Evolutionary conservation across 352 stramenopile genomes (phyloP).

Genomic region (Pythium diclinum): DNA sequence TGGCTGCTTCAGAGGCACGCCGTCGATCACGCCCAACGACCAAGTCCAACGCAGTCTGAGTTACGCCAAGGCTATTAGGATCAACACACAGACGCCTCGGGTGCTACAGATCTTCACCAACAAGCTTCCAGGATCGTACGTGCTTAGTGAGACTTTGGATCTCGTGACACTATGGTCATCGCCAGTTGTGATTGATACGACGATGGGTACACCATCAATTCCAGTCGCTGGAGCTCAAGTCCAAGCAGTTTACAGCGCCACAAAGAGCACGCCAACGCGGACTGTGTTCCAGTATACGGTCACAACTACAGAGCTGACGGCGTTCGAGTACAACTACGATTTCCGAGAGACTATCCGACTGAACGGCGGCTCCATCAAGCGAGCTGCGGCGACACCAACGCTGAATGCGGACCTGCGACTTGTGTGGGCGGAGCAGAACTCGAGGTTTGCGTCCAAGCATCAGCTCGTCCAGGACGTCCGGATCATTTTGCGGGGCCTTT

Average conservation of each 20-base stretch:
- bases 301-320: conserved; percentile 14
- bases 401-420: conserved; percentile 46
- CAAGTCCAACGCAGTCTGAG: conserved; percentile 52
- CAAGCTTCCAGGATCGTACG: conserved; percentile 52
- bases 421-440: conserved; percentile 28
- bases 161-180: conserved; percentile 59
- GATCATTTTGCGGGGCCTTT: conserved; percentile 55
- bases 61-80: conserved; percentile 43
- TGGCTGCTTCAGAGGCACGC: conserved; percentile 53
- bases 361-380: conserved; percentile 51
- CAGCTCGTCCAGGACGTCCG: conserved; percentile 51
- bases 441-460: conserved; percentile 54
- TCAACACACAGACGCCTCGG: conserved; percentile 46
- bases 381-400: conserved; percentile 30
- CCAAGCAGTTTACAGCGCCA: conserved; percentile 37
- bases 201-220: conserved; percentile 31
- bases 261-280: conserved; percentile 34
- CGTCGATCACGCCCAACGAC: conserved; percentile 13
- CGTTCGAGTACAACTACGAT: conserved; percentile 47
- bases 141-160: conserved; percentile 59
- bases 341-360: conserved; percentile 36
- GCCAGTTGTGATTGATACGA: conserved; percentile 36
- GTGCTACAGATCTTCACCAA: conserved; percentile 56
- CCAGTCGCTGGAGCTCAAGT: conserved; percentile 35
- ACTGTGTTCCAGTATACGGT: conserved; percentile 59